Conservation (phyloP, 2,329 filamentous ascomycete genomes). For the Daldinia sp. region DNA sequence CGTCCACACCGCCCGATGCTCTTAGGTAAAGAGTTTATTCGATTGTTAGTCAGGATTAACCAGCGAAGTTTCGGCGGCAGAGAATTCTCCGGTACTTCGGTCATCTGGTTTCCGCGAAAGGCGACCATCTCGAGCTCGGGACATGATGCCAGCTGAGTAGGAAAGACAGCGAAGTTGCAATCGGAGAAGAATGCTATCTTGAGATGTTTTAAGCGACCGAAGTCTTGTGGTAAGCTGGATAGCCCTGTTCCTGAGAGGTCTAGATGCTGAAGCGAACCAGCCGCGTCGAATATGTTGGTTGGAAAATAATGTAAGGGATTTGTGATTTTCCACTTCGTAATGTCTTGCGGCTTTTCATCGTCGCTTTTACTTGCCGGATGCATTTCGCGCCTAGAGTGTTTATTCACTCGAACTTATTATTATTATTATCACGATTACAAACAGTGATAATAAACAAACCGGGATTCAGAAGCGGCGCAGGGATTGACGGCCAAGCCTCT, state of each 20-base stretch:
- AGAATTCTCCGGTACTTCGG: slow-evolving; percentile 55
- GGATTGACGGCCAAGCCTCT: neutral
- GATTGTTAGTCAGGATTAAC: slow-evolving; percentile 63
- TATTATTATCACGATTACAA: neutral
- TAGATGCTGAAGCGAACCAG: slow-evolving; percentile 58
- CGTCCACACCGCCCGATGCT: slow-evolving; percentile 58
- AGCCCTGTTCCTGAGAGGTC: slow-evolving; percentile 63
- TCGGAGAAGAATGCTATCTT: slow-evolving; percentile 61
- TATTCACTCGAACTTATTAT: neutral
- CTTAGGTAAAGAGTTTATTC: slow-evolving; percentile 54
- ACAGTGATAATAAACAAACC: neutral
- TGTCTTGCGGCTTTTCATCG: slow-evolving; percentile 15
- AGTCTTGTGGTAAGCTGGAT: slow-evolving; percentile 55
- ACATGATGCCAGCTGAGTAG: slow-evolving; percentile 57
- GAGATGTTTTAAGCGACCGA: slow-evolving; percentile 58
- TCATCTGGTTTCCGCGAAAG: slow-evolving; percentile 62
- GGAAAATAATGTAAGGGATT: slow-evolving; percentile 55
- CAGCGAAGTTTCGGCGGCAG: slow-evolving; percentile 60
- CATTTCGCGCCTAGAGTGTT: slow-evolving; percentile 6
- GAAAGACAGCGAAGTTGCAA: slow-evolving; percentile 60
- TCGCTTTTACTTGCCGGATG: slow-evolving; percentile 11
- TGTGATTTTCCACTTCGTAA: slow-evolving; percentile 54
- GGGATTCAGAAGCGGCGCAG: neutral
- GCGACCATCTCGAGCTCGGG: slow-evolving; percentile 62
- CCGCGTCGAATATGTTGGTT: slow-evolving; percentile 56